Conservation (phyloP, 352 stramenopile genomes). For the Pythium utonaiense region DNA sequence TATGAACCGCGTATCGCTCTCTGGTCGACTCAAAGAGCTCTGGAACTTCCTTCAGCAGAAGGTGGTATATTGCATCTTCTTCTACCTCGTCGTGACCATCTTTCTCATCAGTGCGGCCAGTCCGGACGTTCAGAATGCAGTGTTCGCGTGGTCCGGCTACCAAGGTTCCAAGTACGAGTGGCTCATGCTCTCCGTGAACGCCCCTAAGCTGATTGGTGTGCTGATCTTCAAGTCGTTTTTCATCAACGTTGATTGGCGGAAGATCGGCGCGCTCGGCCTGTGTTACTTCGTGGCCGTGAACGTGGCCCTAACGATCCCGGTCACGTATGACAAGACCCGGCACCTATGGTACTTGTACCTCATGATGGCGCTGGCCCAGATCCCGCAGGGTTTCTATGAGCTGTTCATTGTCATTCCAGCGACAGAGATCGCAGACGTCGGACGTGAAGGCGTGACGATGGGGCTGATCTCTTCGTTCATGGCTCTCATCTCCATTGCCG, state of each 20-base stretch:
- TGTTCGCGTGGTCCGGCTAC: constrained; percentile 10
- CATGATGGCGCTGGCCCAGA: not conserved
- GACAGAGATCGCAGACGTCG: constrained; percentile 21
- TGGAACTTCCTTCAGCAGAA: constrained; percentile 51
- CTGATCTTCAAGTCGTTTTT: constrained; percentile 17
- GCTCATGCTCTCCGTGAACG: not conserved
- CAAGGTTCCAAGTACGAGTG: constrained; percentile 1
- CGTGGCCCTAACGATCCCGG: not conserved
- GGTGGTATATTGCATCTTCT: constrained; percentile 41
- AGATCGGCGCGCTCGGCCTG: constrained; percentile 11
- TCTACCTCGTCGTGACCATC: constrained; percentile 31
- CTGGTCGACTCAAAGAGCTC: constrained; percentile 31
- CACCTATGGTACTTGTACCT: constrained; percentile 9
- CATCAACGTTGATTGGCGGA: constrained; percentile 22
- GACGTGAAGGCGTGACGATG: constrained; percentile 19
- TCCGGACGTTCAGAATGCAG: constrained; percentile 3
- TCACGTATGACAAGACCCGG: not conserved
- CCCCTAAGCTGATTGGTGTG: constrained; percentile 11
- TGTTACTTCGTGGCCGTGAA: constrained; percentile 6
- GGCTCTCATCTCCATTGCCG: constrained; percentile 12
- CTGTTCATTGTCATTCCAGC: constrained; percentile 14
- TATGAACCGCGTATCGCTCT: constrained; percentile 21
- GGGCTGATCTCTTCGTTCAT: constrained; percentile 22
- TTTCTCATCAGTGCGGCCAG: constrained; percentile 9
- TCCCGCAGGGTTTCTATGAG: constrained; percentile 15